phyloP scores from a whole-genome alignment of 768 basidiomycete species.

The Boletus pseudo-olivaceus region DNA sequence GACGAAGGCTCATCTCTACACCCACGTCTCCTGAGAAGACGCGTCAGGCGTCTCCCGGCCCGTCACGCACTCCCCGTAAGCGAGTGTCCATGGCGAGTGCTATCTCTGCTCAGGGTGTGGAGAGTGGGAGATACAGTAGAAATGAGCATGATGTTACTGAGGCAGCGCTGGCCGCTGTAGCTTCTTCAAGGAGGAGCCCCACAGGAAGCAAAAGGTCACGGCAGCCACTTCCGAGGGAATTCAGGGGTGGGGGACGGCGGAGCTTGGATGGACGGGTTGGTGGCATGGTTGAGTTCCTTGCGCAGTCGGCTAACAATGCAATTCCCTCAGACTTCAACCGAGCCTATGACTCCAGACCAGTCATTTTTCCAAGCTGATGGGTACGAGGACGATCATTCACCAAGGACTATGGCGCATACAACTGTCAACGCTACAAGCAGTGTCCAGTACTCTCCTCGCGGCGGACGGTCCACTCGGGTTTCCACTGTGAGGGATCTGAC shows the following conservation, averaged over 20 bases:
- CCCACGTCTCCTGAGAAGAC: conserved; percentile 44
- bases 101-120: conserved; percentile 26
- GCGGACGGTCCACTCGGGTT: conserved; percentile 33
- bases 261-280: conserved; percentile 43
- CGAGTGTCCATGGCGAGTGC: conserved; percentile 37
- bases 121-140: conserved; percentile 21
- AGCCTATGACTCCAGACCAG: conserved; percentile 41
- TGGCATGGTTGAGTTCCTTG: neutral
- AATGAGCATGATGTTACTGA: conserved; percentile 42
- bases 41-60: conserved; percentile 38
- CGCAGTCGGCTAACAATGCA: neutral
- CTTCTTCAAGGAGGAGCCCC: conserved; percentile 53
- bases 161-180: conserved; percentile 60
- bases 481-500: conserved; percentile 50
- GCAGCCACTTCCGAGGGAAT: conserved; percentile 52
- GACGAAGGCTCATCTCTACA: conserved; percentile 45
- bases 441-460: conserved; percentile 27
- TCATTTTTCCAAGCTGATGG: conserved; percentile 21
- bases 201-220: conserved; percentile 40
- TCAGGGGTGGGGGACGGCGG: conserved; percentile 36
- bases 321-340: conserved; percentile 27
- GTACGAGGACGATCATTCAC: conserved; percentile 21
- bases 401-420: conserved; percentile 25
- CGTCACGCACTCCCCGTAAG: conserved; percentile 42
- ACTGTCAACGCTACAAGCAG: conserved; percentile 18